Conservation (phyloP, 768 basidiomycete genomes). For the Trametes meyenii region DNA sequence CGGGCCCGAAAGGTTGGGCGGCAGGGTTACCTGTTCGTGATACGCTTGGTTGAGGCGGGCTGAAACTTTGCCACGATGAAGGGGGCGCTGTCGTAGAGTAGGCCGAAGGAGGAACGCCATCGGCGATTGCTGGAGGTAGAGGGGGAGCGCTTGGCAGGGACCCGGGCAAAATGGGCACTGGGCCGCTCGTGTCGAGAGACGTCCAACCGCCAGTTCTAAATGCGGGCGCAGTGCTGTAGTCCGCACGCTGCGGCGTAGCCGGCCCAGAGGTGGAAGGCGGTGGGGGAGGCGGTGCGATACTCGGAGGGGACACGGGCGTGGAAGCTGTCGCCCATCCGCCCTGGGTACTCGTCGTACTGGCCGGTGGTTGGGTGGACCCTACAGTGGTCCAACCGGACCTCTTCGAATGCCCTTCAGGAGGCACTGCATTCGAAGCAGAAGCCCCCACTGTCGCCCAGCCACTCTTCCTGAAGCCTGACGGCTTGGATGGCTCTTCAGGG, state of each 20-base stretch:
- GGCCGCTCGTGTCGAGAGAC: slow-evolving; percentile 55
- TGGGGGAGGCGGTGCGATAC: background rate
- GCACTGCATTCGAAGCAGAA: slow-evolving; percentile 31
- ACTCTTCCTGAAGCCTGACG: slow-evolving; percentile 42
- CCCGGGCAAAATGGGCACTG: slow-evolving; percentile 9
- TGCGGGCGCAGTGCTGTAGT: slow-evolving; percentile 40
- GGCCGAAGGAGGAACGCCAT: background rate
- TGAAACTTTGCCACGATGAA: background rate
- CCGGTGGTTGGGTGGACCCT: slow-evolving; percentile 21
- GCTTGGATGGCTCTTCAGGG: slow-evolving; percentile 12
- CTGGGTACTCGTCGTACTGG: background rate
- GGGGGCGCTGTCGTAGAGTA: background rate
- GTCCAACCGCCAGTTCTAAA: slow-evolving; percentile 72
- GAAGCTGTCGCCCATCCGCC: slow-evolving; percentile 28
- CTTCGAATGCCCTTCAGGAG: slow-evolving; percentile 32
- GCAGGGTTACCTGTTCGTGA: too few relatives aligned
- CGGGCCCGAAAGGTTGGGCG: too few relatives aligned
- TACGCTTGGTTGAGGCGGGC: too few relatives aligned
- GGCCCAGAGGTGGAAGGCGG: slow-evolving; percentile 11
- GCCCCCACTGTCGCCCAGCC: slow-evolving; percentile 49
- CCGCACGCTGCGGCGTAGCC: background rate
- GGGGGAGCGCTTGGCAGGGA: slow-evolving; percentile 22
- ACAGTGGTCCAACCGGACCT: slow-evolving; percentile 56
- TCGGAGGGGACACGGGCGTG: slow-evolving; percentile 4
- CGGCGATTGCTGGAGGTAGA: slow-evolving; percentile 19